Evolutionary conservation across 2,329 filamentous ascomycete species (phyloP), one percentile per base, ranked within the genome.

Genomic region (Teratosphaeria zuluensis): DNA sequence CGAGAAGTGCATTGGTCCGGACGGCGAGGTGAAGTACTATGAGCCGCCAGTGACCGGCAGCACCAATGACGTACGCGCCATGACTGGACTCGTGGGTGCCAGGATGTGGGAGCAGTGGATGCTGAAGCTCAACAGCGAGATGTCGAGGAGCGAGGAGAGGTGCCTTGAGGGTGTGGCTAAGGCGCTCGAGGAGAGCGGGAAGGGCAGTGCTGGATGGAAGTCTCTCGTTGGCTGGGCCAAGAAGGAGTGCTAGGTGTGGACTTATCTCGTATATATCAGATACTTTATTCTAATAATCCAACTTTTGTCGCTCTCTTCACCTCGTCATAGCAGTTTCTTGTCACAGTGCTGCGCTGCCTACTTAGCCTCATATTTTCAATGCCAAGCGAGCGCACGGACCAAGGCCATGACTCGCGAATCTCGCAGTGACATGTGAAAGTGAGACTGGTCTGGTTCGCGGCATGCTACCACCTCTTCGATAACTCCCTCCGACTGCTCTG

Each of bases 31-130:
- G 12, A 55, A 62, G 19, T 62, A 64, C 52, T 69, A 70, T 52
- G 65, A 67, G 57, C 64, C 69, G 8, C 68, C 69, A 7, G 61
- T 71, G 51, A 70, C 69, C 21, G 72, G 72, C 33, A 71, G 66
- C 55, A 73, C 71, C 8, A 62, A 63, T 28, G 70, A 71, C 53
- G 70, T 72, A n/a, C 66, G 68, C 21, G 71, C 70, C 48, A 79
- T 96, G 64, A 88, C 89, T 12, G 92, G 92, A 21, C 76, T 97
- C 48, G 84, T 92, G 0, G 94, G 90, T 4, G 86, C 88, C 30
- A 94, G 91, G 86, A 86, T 86, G 72, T 99, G 92, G 92, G 94
- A 99, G 81, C 88, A 90, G 72, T 99, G 94, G 94, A 82, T 97
- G 73, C 77, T 96, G 65, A 89, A 90, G 69, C 82, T 92, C 68